Percentiles rank a stretch among this genome's conserved stretches.
These are phyloP conservation scores for Camelina laxa DNA, from an alignment of 345 rosid genomes.

Conservation along the genomic window DNA sequence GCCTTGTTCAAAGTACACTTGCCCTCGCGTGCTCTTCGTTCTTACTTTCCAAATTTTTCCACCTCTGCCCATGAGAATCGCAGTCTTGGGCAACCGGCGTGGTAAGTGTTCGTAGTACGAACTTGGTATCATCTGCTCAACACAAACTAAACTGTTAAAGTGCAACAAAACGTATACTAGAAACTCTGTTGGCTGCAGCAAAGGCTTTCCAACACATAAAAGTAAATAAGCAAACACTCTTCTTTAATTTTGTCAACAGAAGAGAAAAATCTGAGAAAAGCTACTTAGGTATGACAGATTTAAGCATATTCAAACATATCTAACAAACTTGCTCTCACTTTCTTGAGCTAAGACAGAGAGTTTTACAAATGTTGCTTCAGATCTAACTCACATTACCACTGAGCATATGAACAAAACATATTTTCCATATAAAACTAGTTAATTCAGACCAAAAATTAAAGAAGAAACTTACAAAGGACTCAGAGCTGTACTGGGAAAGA, in stretches of 20 bases:
- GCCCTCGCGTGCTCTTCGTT: not conserved
- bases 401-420: too few relatives aligned
- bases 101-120: conserved; percentile 16
- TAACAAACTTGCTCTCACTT: not conserved
- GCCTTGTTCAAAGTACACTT: conserved; percentile 16
- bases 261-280: not conserved
- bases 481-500: not conserved
- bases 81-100: not conserved
- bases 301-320: too few relatives aligned
- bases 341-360: not conserved
- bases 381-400: too few relatives aligned
- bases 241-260: not conserved
- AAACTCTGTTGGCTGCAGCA: not conserved
- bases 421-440: not conserved
- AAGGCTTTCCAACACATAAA: not conserved
- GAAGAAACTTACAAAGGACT: not conserved
- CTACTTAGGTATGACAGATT: not conserved
- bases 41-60: conserved; percentile 2
- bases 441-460: not conserved
- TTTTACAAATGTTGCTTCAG: too few relatives aligned
- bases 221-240: too few relatives aligned
- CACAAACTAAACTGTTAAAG: not conserved
- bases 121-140: conserved; percentile 6
- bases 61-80: not conserved
- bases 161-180: not conserved